Evolutionary conservation across 768 basidiomycete species (phyloP).

Genomic region (Exsudoporus frostii): DNA sequence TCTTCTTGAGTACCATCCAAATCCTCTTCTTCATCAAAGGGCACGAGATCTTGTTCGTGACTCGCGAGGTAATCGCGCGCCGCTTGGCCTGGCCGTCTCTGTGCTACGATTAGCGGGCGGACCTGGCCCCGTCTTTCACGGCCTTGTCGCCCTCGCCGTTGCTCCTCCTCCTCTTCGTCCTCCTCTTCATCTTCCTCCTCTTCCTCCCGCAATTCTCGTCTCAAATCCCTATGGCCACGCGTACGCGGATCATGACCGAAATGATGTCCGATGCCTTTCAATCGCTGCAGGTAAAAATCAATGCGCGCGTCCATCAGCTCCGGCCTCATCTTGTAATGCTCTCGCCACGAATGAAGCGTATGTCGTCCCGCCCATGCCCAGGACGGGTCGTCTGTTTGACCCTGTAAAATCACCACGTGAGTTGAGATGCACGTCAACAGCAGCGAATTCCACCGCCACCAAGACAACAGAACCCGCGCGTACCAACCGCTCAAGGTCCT

Average conservation of each 20-base stretch:
- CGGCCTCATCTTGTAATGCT: conserved; percentile 50
- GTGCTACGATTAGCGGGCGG: neutral
- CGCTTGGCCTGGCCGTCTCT: neutral
- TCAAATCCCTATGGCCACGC: neutral
- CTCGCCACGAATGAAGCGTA: conserved; percentile 60
- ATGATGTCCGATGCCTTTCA: conserved; percentile 18
- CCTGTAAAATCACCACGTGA: conserved; percentile 6
- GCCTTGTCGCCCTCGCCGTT: neutral
- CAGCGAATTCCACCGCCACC: neutral
- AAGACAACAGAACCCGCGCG: conserved; percentile 3
- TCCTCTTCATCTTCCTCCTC: conserved; percentile 13
- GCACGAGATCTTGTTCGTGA: neutral
- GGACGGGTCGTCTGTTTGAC: conserved; percentile 37
- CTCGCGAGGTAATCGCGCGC: neutral
- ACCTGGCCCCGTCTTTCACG: neutral
- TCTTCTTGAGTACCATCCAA: neutral
- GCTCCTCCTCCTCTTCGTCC: conserved; percentile 6
- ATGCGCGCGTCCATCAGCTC: conserved; percentile 42
- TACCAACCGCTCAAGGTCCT: conserved; percentile 47
- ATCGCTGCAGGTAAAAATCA: conserved; percentile 20
- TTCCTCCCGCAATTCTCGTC: neutral
- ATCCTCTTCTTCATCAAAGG: conserved; percentile 2
- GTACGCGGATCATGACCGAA: conserved; percentile 25
- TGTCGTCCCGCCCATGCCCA: conserved; percentile 41
- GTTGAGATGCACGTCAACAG: neutral